These are phyloP conservation scores for Rhynchospora breviuscula DNA, from an alignment of 176 grass and related monocot species.

Conservation along the genomic window DNA sequence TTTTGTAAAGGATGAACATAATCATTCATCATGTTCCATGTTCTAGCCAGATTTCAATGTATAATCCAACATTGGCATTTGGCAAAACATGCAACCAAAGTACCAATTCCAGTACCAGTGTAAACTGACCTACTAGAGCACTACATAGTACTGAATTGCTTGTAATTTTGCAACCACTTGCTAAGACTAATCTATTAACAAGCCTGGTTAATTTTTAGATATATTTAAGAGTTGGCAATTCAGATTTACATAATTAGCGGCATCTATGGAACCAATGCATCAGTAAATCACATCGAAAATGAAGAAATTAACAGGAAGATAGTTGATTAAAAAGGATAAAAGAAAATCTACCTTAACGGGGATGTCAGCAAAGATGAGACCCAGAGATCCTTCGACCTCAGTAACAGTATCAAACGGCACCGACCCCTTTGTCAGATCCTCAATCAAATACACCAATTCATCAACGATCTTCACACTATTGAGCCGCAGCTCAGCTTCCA, in stretches of 20 bases:
- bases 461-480: slow-evolving; percentile 51
- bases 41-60: not conserved
- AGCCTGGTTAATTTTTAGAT: not conserved
- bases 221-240: not conserved
- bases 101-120: not conserved
- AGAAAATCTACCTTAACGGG: slow-evolving; percentile 52
- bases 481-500: slow-evolving; percentile 57
- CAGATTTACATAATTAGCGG: not conserved
- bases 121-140: not conserved
- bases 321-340: not conserved
- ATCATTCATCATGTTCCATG: not conserved
- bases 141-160: not conserved
- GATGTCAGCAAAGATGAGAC: slow-evolving; percentile 51
- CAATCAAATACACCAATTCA: slow-evolving; percentile 68
- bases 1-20: not conserved
- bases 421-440: slow-evolving; percentile 56
- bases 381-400: slow-evolving; percentile 55
- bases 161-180: not conserved
- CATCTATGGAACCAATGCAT: not conserved
- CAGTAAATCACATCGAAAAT: not conserved
- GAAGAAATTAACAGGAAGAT: not conserved
- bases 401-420: slow-evolving; percentile 63
- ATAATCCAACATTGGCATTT: not conserved
- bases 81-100: not conserved
- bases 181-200: not conserved